Evolutionary conservation across 2,329 filamentous ascomycete species (phyloP).

Genomic region (Tolypocladium paradoxum): DNA sequence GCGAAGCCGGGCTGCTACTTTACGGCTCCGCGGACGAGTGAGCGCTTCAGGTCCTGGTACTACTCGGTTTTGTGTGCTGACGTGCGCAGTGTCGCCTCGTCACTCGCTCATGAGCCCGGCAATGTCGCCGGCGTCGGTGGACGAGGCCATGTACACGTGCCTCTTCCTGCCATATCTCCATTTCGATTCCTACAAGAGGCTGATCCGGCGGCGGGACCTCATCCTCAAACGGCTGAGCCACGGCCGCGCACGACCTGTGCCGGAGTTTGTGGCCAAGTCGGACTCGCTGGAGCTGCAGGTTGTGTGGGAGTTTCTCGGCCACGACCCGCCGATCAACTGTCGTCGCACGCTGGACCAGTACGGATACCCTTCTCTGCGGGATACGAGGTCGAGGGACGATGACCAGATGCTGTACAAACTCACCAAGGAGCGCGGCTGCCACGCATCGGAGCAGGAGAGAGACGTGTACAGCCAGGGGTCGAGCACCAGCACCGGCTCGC

Average conservation of each 20-base stretch:
- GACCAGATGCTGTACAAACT: slow-evolving; percentile 60
- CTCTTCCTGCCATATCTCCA: slow-evolving; percentile 50
- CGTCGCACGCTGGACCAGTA: slow-evolving; percentile 54
- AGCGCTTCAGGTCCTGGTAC: slow-evolving; percentile 1
- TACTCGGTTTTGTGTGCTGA: background rate
- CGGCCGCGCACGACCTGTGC: slow-evolving; percentile 45
- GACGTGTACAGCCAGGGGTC: slow-evolving; percentile 18
- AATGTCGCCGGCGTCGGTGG: slow-evolving; percentile 14
- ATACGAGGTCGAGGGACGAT: slow-evolving; percentile 50
- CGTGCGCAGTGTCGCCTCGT: slow-evolving; percentile 23
- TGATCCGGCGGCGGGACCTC: slow-evolving; percentile 44
- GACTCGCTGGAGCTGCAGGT: slow-evolving; percentile 47
- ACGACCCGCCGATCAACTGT: slow-evolving; percentile 50
- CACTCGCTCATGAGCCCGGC: slow-evolving; percentile 17
- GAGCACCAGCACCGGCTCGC: slow-evolving; percentile 14
- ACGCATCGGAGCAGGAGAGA: slow-evolving; percentile 10
- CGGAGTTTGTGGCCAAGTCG: slow-evolving; percentile 39
- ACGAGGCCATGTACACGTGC: slow-evolving; percentile 30
- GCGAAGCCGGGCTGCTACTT: slow-evolving; percentile 38
- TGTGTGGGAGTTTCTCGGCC: slow-evolving; percentile 52
- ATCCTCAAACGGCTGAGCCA: slow-evolving; percentile 41
- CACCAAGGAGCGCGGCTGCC: slow-evolving; percentile 34
- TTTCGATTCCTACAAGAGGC: slow-evolving; percentile 51
- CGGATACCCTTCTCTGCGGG: slow-evolving; percentile 49
- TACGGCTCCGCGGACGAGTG: slow-evolving; percentile 26